Percentiles rank a stretch among this genome's conserved stretches.
phyloP scores from a whole-genome alignment of 2,329 filamentous ascomycete genomes.

The Metarhizium robertsii region DNA sequence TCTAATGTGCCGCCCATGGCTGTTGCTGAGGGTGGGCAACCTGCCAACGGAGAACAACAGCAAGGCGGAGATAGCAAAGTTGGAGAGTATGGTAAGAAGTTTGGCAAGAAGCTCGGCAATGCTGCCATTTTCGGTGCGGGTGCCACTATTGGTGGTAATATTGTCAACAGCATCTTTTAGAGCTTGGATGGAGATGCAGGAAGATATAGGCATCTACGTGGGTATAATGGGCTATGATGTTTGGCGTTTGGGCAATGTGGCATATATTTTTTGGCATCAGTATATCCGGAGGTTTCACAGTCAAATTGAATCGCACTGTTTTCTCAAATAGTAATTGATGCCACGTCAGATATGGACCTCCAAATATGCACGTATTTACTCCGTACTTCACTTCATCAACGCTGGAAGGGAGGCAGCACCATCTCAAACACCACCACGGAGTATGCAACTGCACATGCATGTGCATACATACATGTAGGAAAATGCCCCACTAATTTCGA shows the following conservation, averaged over 20 bases:
- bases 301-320: not conserved
- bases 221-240: not conserved
- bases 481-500: too few relatives aligned
- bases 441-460: too few relatives aligned
- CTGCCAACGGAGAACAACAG: conserved; percentile 28
- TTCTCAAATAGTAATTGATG: not conserved
- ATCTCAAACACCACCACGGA: too few relatives aligned
- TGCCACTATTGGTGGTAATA: conserved; percentile 79
- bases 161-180: conserved; percentile 86
- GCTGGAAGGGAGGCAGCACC: too few relatives aligned
- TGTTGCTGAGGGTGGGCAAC: conserved; percentile 47
- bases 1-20: conserved; percentile 66
- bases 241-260: not conserved
- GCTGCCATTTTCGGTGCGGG: conserved; percentile 85
- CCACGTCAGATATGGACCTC: too few relatives aligned
- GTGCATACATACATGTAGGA: too few relatives aligned
- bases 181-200: not conserved
- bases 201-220: not conserved
- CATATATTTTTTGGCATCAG: not conserved
- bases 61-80: conserved; percentile 48
- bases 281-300: not conserved
- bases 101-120: conserved; percentile 82
- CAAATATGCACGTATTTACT: too few relatives aligned
- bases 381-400: too few relatives aligned
- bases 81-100: conserved; percentile 77